Evolutionary conservation across 2,329 filamentous ascomycete species (phyloP), one percentile per base, ranked within the genome.

Genomic region (Waltergamsia citrina): DNA sequence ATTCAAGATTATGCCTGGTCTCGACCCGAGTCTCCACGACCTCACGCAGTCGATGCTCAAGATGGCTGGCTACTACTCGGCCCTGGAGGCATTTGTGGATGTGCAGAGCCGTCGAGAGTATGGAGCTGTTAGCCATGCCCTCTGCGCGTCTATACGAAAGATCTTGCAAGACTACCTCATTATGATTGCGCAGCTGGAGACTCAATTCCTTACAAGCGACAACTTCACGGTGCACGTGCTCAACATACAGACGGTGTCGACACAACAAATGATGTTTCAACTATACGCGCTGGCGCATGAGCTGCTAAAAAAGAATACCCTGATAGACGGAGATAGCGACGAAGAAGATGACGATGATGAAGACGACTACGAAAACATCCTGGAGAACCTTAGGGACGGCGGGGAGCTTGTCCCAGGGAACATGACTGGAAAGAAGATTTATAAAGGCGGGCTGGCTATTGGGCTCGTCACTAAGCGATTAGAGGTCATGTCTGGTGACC

Each of bases 391-490:
- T 23, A 77, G 83, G 44, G 86, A 94, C 49, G 88, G 87, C 9
- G 86, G 85, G 12, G 86, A 94, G 43, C 65, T 94, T 19, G 71
- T 81, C 11, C 78, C 82, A 1, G 83, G 82, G 4, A 81, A 81
- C 39, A 81, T 92, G 63, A 77, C 83, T 1, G 81, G 78, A 29
- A 93, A 94, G 59, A 95, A 88, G 54, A 81, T 94, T 21, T 96
- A 85, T 65, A 96, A 94, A 62, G 92, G 92, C n/a, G 92, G 92
- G 3, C 84, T 87, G 41, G 86, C 95, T n/a, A 69, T 98, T 2
- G 84, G 86, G 1, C 62, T 96, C 20, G 73, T 98, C 36, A 94
- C 87, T 3, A 81, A 81, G 50, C 73, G 90, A 33, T 63, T 96
- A 7, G 83, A 92, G 44, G 79, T 82, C 11, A 90, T 95, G 76